Conservation (phyloP, 1,284 basidiomycete species). For the Wallemia hederae region DNA sequence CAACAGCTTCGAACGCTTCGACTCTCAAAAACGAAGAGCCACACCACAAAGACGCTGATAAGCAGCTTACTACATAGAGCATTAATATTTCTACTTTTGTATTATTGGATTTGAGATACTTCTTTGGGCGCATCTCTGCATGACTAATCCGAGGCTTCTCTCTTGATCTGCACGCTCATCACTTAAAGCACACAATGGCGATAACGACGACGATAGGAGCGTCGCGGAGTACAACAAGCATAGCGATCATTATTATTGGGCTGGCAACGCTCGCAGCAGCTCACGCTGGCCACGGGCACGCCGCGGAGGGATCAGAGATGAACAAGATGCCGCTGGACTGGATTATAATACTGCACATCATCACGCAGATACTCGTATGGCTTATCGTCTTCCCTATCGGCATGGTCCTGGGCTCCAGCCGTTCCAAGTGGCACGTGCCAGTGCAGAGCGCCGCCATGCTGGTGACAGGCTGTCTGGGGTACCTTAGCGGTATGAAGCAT, state of each 20-base stretch:
- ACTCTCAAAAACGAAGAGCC: neutral
- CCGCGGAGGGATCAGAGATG: neutral
- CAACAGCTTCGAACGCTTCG: too few species aligned
- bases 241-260: neutral
- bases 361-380: slow-evolving; percentile 44
- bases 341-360: slow-evolving; percentile 19
- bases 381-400: slow-evolving; percentile 53
- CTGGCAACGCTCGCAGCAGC: neutral
- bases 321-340: neutral
- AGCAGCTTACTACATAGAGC: too few species aligned
- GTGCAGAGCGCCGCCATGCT: slow-evolving; percentile 40
- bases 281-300: neutral
- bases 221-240: neutral
- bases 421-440: slow-evolving; percentile 49
- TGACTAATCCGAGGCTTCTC: too few species aligned
- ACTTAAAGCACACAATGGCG: too few species aligned
- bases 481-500: slow-evolving; percentile 51
- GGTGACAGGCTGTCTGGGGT: slow-evolving; percentile 32
- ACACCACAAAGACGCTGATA: neutral
- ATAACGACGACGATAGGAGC: too few species aligned
- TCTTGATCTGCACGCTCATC: too few species aligned
- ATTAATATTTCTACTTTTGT: too few species aligned
- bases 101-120: too few species aligned
- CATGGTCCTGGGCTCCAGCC: slow-evolving; percentile 39
- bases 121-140: too few species aligned